A percentile compares a stretch with the other conserved stretches of the same genome.
Evolutionary conservation across 208 protist species (phyloP).

Genomic region (Trypanosoma platydactyli): DNA sequence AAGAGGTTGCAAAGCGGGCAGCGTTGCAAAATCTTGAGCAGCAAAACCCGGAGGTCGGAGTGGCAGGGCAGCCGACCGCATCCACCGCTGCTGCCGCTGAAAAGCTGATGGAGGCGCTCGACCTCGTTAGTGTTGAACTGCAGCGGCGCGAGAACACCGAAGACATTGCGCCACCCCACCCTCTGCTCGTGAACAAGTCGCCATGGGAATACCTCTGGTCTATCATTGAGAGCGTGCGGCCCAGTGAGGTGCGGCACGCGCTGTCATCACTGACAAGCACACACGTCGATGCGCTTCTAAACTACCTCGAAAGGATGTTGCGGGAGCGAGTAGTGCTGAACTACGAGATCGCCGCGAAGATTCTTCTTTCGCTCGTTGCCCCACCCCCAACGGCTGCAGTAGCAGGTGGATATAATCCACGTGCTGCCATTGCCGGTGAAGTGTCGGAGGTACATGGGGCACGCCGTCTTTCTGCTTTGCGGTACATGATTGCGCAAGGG

Average conservation of each 20-base stretch:
- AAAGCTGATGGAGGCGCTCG: conserved; percentile 86
- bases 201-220: conserved; percentile 86
- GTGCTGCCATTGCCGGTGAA: conserved; percentile 62
- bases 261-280: conserved; percentile 80
- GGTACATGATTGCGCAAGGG: conserved; percentile 58
- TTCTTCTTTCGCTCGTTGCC: conserved; percentile 71
- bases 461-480: conserved; percentile 55
- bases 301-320: conserved; percentile 65
- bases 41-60: conserved; percentile 49
- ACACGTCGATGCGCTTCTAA: conserved; percentile 80
- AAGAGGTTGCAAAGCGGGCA: conserved; percentile 65
- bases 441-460: conserved; percentile 64
- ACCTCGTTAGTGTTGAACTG: conserved; percentile 80
- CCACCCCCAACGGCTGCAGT: conserved; percentile 16
- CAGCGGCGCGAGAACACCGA: conserved; percentile 63
- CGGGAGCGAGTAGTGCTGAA: conserved; percentile 65
- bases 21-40: conserved; percentile 62
- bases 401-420: conserved; percentile 5
- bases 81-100: conserved; percentile 72
- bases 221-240: conserved; percentile 75
- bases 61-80: conserved; percentile 73
- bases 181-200: conserved; percentile 61
- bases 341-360: conserved; percentile 78
- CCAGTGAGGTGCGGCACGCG: conserved; percentile 81
- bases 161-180: conserved; percentile 52